Conservation (phyloP, 805 yeast species). For the Zygotorulaspora danielsina region DNA sequence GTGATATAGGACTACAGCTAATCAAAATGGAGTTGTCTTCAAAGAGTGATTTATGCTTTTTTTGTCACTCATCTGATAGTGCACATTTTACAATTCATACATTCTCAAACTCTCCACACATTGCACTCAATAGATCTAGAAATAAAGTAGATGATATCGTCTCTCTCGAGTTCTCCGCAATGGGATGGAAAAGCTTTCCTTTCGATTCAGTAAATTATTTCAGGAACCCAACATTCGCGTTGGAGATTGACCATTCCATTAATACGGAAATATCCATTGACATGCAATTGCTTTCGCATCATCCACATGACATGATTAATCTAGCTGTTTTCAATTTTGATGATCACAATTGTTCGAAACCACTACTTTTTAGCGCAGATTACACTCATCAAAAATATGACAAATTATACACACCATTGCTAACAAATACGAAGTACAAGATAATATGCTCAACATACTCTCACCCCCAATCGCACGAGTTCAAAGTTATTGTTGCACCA, state of each 20-base stretch:
- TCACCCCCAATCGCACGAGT: slow-evolving; percentile 3
- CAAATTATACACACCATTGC: slow-evolving; percentile 14
- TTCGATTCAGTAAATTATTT: slow-evolving; percentile 13
- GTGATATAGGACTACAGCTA: slow-evolving; percentile 41
- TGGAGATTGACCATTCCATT: slow-evolving; percentile 10
- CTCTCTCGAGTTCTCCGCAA: slow-evolving; percentile 3
- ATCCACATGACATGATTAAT: slow-evolving; percentile 15
- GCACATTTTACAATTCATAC: slow-evolving; percentile 25
- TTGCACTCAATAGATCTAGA: slow-evolving; percentile 10
- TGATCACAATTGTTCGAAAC: slow-evolving; percentile 23
- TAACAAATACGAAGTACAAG: slow-evolving; percentile 22
- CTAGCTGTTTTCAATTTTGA: slow-evolving; percentile 22
- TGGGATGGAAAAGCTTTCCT: not conserved
- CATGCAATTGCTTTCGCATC: slow-evolving; percentile 18
- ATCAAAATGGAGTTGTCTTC: slow-evolving; percentile 24
- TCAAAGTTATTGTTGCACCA: slow-evolving; percentile 11
- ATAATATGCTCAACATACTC: slow-evolving; percentile 23
- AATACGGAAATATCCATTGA: slow-evolving; percentile 13
- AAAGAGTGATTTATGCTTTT: slow-evolving; percentile 7
- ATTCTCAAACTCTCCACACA: slow-evolving; percentile 13
- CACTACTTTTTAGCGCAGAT: slow-evolving; percentile 18
- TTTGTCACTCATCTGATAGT: slow-evolving; percentile 26
- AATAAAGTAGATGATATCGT: not conserved
- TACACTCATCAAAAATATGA: slow-evolving; percentile 14
- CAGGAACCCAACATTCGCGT: slow-evolving; percentile 25